Percentiles rank a stretch among this genome's conserved stretches.
Evolutionary conservation across 2,329 filamentous ascomycete genomes (phyloP).

Genomic region (Cladophialophora psammophila): DNA sequence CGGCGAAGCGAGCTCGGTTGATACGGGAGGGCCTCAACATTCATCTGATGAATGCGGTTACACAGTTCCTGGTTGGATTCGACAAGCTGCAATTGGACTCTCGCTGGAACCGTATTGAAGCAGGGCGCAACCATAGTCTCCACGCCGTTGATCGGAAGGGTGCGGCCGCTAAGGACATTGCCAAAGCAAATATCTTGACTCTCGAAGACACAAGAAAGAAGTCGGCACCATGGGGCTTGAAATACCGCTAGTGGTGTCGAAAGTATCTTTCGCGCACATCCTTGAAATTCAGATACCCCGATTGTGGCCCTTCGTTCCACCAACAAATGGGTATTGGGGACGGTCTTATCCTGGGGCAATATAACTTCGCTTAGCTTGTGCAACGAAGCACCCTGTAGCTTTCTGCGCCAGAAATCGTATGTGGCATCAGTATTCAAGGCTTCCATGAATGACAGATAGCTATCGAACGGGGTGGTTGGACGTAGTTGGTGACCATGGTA

Average conservation of each 20-base stretch:
- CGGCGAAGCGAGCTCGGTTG: conserved; percentile 78
- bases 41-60: conserved; percentile 66
- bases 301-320: conserved; percentile 12
- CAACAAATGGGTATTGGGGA: neutral
- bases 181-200: conserved; percentile 81
- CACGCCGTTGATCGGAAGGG: conserved; percentile 68
- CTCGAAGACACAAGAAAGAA: conserved; percentile 65
- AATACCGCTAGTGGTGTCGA: conserved; percentile 71
- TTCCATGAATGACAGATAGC: conserved; percentile 69
- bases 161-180: conserved; percentile 81
- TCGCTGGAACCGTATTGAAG: conserved; percentile 85
- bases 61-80: conserved; percentile 65
- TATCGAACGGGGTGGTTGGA: conserved; percentile 62
- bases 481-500: conserved; percentile 60
- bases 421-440: conserved; percentile 56
- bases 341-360: conserved; percentile 4
- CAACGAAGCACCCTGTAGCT: conserved; percentile 51
- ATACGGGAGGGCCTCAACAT: conserved; percentile 67
- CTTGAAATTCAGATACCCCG: conserved; percentile 37
- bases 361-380: conserved; percentile 30
- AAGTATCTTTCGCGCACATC: conserved; percentile 57
- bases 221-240: conserved; percentile 75
- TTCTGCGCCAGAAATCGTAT: conserved; percentile 70
- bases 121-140: conserved; percentile 83
- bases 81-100: conserved; percentile 60